These are phyloP conservation scores for Primulina huaijiensis DNA, from an alignment of 257 asterid genomes.

Conservation along the genomic window DNA sequence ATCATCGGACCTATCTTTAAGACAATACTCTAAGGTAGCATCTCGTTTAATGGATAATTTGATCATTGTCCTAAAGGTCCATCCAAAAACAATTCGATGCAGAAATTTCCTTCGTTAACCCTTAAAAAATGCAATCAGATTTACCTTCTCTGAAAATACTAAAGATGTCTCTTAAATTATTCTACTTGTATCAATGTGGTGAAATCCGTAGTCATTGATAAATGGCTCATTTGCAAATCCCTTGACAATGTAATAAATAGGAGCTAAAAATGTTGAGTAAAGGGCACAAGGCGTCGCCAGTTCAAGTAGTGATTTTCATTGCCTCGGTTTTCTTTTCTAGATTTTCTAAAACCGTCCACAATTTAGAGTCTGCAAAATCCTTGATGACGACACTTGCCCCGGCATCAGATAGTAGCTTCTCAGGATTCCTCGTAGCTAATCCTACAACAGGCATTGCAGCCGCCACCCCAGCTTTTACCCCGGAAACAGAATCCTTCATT, in stretches of 20 bases:
- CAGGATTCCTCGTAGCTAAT: slow-evolving; percentile 63
- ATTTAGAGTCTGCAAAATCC: slow-evolving; percentile 55
- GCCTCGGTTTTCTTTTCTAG: slow-evolving; percentile 29
- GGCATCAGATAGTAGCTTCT: slow-evolving; percentile 42
- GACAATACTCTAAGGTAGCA: too few relatives aligned
- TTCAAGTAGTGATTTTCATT: slow-evolving; percentile 31
- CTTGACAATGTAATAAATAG: too few relatives aligned
- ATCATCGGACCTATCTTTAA: too few relatives aligned
- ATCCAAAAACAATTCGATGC: too few relatives aligned
- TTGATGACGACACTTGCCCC: slow-evolving; percentile 60
- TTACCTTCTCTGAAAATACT: too few relatives aligned
- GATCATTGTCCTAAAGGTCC: too few relatives aligned
- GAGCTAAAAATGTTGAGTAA: not conserved
- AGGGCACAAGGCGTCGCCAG: not conserved
- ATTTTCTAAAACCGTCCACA: slow-evolving; percentile 61
- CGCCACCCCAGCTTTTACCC: slow-evolving; percentile 73
- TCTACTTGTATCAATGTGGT: not conserved
- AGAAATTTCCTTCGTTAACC: too few relatives aligned
- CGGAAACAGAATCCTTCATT: slow-evolving; percentile 72
- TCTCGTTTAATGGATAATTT: too few relatives aligned
- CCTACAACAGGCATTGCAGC: slow-evolving; percentile 87
- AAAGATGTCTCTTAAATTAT: not conserved
- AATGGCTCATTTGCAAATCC: not conserved
- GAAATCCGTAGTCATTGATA: not conserved
- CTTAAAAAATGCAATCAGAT: too few relatives aligned